Evolutionary conservation across 2,329 filamentous ascomycete species (phyloP).

Genomic region (Chrysoporthe cubensis): DNA sequence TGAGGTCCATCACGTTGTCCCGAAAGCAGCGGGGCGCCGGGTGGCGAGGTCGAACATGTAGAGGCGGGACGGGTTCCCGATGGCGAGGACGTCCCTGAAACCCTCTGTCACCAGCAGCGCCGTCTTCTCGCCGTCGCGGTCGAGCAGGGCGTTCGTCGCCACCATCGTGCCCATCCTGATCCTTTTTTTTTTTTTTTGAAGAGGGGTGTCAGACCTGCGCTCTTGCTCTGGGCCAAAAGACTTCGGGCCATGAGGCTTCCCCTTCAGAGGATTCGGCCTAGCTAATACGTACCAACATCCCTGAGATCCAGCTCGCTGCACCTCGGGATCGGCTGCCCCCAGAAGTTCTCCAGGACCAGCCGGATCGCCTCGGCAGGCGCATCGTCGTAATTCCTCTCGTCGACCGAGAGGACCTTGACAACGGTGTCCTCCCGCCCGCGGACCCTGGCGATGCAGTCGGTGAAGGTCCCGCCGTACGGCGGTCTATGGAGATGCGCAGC

Average conservation of each 20-base stretch:
- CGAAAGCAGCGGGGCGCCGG: conserved; percentile 43
- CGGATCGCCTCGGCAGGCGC: conserved; percentile 65
- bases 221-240: background rate
- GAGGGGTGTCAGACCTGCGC: background rate
- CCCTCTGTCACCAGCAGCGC: conserved; percentile 68
- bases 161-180: conserved; percentile 70
- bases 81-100: conserved; percentile 68
- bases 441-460: conserved; percentile 17
- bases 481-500: conserved; percentile 10
- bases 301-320: conserved; percentile 11
- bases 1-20: conserved; percentile 49
- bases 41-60: conserved; percentile 70
- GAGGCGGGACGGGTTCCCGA: conserved; percentile 68
- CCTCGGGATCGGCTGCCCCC: conserved; percentile 28
- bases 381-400: conserved; percentile 69
- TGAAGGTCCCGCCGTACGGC: conserved; percentile 18
- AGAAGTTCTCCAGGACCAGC: conserved; percentile 28
- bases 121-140: conserved; percentile 68
- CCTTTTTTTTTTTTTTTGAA: conserved; percentile 5
- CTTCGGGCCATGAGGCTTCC: background rate
- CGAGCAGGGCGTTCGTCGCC: conserved; percentile 68
- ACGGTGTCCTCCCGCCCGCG: conserved; percentile 61
- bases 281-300: conserved; percentile 3
- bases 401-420: conserved; percentile 69
- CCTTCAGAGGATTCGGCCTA: background rate